These are phyloP conservation scores for Cichorium intybus DNA, from an alignment of 140 eudicot genomes.

Conservation along the genomic window DNA sequence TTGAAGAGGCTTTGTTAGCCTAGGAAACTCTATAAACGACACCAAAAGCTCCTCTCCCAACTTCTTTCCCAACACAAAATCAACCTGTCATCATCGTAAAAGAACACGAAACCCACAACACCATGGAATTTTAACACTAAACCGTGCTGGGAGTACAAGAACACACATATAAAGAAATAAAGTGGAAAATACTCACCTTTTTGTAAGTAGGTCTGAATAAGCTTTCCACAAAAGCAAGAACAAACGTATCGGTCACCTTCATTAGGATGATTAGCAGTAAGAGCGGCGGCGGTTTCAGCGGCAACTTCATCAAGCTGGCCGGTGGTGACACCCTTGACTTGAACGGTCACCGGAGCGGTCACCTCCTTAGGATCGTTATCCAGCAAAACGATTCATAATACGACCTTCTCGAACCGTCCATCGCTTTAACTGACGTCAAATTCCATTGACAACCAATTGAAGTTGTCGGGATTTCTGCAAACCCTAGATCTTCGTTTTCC, in stretches of 20 bases:
- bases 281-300: too few species aligned
- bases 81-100: conserved; percentile 63
- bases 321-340: too few species aligned
- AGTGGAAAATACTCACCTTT: conserved; percentile 47
- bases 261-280: too few species aligned
- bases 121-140: neutral
- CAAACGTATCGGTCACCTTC: conserved; percentile 99
- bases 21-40: conserved; percentile 73
- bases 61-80: conserved; percentile 95
- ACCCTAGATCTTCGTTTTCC: too few species aligned
- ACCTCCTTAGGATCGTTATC: too few species aligned
- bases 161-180: neutral
- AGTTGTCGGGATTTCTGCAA: too few species aligned
- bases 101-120: neutral
- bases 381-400: too few species aligned
- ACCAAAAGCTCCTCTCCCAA: conserved; percentile 98
- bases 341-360: too few species aligned
- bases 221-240: conserved; percentile 92
- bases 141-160: neutral
- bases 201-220: conserved; percentile 72
- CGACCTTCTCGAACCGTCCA: too few species aligned
- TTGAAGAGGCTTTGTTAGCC: conserved; percentile 55
- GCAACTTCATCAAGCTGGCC: too few species aligned
- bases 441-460: too few species aligned
- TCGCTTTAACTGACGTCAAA: too few species aligned